A percentile compares a stretch with the other conserved stretches of the same genome.
Evolutionary conservation across 257 asterid species (phyloP).

Genomic region (Ilex aquifolium): DNA sequence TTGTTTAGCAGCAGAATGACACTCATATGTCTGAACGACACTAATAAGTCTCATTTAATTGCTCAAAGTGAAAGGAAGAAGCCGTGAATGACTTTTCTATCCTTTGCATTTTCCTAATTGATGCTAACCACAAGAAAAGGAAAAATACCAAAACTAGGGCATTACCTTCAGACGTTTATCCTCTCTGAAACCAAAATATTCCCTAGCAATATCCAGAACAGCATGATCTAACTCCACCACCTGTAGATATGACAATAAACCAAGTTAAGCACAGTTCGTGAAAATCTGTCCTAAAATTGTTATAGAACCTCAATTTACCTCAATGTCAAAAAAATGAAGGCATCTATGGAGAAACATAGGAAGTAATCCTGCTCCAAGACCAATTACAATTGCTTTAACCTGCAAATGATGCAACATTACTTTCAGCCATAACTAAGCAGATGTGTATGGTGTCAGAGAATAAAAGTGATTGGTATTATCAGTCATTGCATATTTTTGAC

Average conservation of each 20-base stretch:
- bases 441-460: neutral
- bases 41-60: too few relatives aligned
- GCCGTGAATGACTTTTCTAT: too few relatives aligned
- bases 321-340: slow-evolving; percentile 48
- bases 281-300: neutral
- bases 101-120: neutral
- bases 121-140: neutral
- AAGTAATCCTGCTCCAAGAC: slow-evolving; percentile 96
- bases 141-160: neutral
- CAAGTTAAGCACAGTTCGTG: neutral
- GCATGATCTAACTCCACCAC: slow-evolving; percentile 78
- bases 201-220: slow-evolving; percentile 67
- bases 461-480: neutral
- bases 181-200: slow-evolving; percentile 61
- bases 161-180: slow-evolving; percentile 64
- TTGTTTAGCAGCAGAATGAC: too few relatives aligned
- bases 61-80: too few relatives aligned
- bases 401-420: slow-evolving; percentile 24
- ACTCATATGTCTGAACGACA: too few relatives aligned
- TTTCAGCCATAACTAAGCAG: slow-evolving; percentile 6
- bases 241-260: slow-evolving; percentile 37
- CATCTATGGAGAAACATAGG: slow-evolving; percentile 82
- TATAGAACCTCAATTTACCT: slow-evolving; percentile 37
- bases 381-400: slow-evolving; percentile 68
- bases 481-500: neutral